These are phyloP conservation scores for Saprolegnia diclina DNA, from an alignment of 352 stramenopile genomes.

Conservation along the genomic window DNA sequence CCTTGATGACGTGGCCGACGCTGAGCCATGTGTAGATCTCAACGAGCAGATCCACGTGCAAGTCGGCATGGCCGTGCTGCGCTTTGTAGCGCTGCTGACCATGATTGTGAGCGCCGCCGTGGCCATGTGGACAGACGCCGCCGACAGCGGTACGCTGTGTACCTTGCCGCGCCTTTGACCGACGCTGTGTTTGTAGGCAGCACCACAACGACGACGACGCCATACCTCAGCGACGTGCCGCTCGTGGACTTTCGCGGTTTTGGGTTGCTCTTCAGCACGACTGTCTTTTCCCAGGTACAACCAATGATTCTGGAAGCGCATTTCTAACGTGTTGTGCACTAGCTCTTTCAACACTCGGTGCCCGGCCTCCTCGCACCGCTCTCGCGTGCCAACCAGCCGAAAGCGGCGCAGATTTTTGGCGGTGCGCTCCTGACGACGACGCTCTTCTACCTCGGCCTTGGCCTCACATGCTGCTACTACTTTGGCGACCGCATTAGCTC, in stretches of 20 bases:
- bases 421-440: constrained; percentile 78
- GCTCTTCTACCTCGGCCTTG: constrained; percentile 79
- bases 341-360: constrained; percentile 89
- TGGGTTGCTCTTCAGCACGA: constrained; percentile 86
- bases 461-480: constrained; percentile 69
- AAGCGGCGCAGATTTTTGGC: constrained; percentile 61
- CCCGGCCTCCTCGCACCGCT: constrained; percentile 77
- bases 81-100: constrained; percentile 83
- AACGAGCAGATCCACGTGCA: constrained; percentile 87
- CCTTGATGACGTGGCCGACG: background rate
- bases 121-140: constrained; percentile 62
- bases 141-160: constrained; percentile 42
- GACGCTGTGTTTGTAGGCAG: constrained; percentile 13
- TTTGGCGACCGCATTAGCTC: constrained; percentile 75
- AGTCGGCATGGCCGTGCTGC: constrained; percentile 78
- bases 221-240: constrained; percentile 56
- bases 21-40: constrained; percentile 41
- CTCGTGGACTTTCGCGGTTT: constrained; percentile 73
- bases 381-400: constrained; percentile 47
- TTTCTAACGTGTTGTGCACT: background rate
- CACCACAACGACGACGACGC: constrained; percentile 14
- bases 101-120: constrained; percentile 81
- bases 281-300: constrained; percentile 66
- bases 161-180: constrained; percentile 22
- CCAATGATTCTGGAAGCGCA: background rate